A percentile compares a stretch with the other conserved stretches of the same genome.
Conservation (phyloP, 2,329 filamentous ascomycete species). For the Ceratocystis ficicola region DNA sequence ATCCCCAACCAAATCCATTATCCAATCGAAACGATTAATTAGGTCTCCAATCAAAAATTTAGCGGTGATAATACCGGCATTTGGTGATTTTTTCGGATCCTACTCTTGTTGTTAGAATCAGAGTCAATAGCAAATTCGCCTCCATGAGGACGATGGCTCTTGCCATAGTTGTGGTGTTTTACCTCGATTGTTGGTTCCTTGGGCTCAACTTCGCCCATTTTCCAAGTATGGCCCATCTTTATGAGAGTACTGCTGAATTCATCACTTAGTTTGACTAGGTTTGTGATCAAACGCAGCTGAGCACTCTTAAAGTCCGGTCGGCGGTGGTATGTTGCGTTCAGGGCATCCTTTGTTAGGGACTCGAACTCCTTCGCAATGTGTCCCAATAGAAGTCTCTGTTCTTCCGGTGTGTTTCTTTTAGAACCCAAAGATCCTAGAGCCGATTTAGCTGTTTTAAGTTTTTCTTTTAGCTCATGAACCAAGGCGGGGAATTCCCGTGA, state of each 20-base stretch:
- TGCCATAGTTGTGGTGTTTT: not conserved
- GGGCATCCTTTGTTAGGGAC: slow-evolving; percentile 19
- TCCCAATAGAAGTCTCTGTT: slow-evolving; percentile 24
- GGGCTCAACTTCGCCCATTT: not conserved
- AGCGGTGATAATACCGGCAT: not conserved
- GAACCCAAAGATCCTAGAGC: slow-evolving; percentile 21
- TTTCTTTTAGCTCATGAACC: slow-evolving; percentile 23
- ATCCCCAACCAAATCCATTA: slow-evolving; percentile 20
- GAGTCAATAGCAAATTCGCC: no score
- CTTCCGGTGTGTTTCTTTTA: slow-evolving; percentile 20
- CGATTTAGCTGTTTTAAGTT: slow-evolving; percentile 14
- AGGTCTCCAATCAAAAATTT: not conserved
- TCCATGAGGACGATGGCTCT: not conserved
- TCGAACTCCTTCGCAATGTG: slow-evolving; percentile 24
- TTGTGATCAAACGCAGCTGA: slow-evolving; percentile 24
- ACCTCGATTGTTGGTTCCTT: accelerated
- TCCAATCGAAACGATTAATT: not conserved
- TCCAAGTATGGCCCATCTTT: slow-evolving; percentile 21
- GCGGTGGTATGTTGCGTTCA: slow-evolving; percentile 22
- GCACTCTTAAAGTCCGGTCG: slow-evolving; percentile 18
- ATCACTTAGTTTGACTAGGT: slow-evolving; percentile 24
- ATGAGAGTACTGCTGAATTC: slow-evolving; percentile 22
- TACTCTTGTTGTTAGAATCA: not conserved
- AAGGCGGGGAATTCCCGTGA: slow-evolving; percentile 27
- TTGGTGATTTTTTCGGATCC: not conserved